These are phyloP conservation scores for Miscanthus lutarioriparius DNA, from an alignment of 176 grass and related monocot genomes.

Conservation along the genomic window DNA sequence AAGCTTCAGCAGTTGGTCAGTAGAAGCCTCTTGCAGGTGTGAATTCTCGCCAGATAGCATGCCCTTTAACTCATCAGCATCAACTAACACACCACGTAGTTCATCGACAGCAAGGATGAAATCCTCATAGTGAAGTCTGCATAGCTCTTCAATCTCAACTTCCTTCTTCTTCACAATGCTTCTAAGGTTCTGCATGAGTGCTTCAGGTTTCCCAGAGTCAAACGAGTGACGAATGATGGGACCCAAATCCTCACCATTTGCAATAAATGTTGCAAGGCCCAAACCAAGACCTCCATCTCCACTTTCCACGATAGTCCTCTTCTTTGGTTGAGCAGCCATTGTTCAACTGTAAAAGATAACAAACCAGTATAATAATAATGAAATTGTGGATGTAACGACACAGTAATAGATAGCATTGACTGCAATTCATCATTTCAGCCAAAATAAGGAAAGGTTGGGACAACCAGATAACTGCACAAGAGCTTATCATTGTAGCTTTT, in stretches of 20 bases:
- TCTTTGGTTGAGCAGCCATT: constrained; percentile 71
- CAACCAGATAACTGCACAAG: neutral
- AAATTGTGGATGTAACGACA: neutral
- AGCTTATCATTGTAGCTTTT: neutral
- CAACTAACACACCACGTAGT: constrained; percentile 70
- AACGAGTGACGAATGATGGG: constrained; percentile 78
- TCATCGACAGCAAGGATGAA: constrained; percentile 94
- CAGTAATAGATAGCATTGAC: neutral
- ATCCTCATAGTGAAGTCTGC: constrained; percentile 84
- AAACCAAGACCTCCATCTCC: constrained; percentile 67
- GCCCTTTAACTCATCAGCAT: constrained; percentile 84
- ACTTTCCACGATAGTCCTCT: constrained; percentile 58
- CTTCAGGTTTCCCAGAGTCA: constrained; percentile 78
- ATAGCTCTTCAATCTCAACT: constrained; percentile 88
- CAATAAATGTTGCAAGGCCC: constrained; percentile 59
- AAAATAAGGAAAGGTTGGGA: neutral
- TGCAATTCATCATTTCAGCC: neutral
- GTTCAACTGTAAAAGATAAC: constrained; percentile 39
- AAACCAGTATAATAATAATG: neutral
- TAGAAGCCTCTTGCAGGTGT: constrained; percentile 50
- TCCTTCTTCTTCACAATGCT: constrained; percentile 88
- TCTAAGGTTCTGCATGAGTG: constrained; percentile 67
- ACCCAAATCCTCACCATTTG: constrained; percentile 86
- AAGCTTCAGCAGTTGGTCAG: constrained; percentile 43
- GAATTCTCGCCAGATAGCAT: constrained; percentile 55